Percentiles rank a stretch among this genome's conserved stretches.
phyloP scores from a whole-genome alignment of 1,284 basidiomycete species.

The Caloboletus firmus region DNA sequence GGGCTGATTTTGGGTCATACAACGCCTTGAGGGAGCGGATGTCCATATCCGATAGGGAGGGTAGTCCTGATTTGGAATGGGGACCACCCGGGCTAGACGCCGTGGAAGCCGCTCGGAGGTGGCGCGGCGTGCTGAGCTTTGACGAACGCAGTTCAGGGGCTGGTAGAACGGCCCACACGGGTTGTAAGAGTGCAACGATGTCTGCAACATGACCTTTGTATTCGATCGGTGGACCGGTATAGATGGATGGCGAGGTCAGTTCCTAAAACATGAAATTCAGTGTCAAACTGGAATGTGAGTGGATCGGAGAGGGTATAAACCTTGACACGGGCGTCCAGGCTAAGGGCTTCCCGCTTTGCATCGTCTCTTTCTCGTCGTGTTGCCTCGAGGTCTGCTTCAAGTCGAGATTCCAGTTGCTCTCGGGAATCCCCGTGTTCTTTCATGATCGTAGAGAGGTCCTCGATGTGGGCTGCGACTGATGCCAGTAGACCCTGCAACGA shows the following conservation, averaged over 20 bases:
- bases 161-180: slow-evolving; percentile 79
- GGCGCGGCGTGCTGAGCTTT: slow-evolving; percentile 53
- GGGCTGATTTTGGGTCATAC: slow-evolving; percentile 52
- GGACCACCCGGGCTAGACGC: slow-evolving; percentile 31
- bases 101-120: slow-evolving; percentile 47
- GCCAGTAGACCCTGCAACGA: slow-evolving; percentile 52
- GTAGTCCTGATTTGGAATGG: slow-evolving; percentile 31
- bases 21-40: slow-evolving; percentile 74
- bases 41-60: slow-evolving; percentile 75
- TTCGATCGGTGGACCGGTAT: slow-evolving; percentile 38
- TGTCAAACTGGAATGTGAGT: not conserved
- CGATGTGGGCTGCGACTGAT: slow-evolving; percentile 56
- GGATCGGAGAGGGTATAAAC: slow-evolving; percentile 31
- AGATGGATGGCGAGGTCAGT: slow-evolving; percentile 23
- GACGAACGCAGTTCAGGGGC: slow-evolving; percentile 73
- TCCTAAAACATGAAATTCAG: slow-evolving; percentile 20
- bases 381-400: slow-evolving; percentile 57
- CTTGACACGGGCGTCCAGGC: slow-evolving; percentile 46
- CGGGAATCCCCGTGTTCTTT: slow-evolving; percentile 49
- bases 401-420: slow-evolving; percentile 51
- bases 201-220: slow-evolving; percentile 54
- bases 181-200: slow-evolving; percentile 63
- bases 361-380: slow-evolving; percentile 56
- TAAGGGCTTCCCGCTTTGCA: slow-evolving; percentile 45
- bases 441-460: slow-evolving; percentile 50